These are phyloP conservation scores for Xylariaceae sp. DNA, from an alignment of 2,329 filamentous ascomycete genomes.

Conservation along the genomic window DNA sequence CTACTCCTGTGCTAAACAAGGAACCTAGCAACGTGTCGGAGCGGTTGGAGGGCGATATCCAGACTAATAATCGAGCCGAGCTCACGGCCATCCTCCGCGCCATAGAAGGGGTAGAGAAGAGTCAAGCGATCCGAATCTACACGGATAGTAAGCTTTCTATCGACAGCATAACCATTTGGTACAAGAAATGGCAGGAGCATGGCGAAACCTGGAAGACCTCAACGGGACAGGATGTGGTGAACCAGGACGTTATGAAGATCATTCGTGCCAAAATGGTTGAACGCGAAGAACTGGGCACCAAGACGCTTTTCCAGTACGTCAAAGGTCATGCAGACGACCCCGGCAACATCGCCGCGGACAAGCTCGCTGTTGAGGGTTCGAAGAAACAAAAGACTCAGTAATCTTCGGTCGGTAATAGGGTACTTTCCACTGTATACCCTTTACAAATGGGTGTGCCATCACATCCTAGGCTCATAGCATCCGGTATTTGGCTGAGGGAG, in stretches of 20 bases:
- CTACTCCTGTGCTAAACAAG: constrained; percentile 6
- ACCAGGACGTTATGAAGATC: constrained; percentile 75
- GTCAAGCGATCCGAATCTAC: constrained; percentile 69
- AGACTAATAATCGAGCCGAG: constrained; percentile 97
- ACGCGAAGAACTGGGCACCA: constrained; percentile 54
- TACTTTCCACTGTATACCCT: too few species aligned
- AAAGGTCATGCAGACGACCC: constrained; percentile 73
- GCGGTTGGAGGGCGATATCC: constrained; percentile 64
- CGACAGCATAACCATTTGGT: constrained; percentile 85
- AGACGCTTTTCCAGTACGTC: constrained; percentile 78
- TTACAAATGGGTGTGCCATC: too few species aligned
- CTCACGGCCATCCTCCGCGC: constrained; percentile 82
- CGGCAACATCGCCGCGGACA: constrained; percentile 80
- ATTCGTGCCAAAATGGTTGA: constrained; percentile 69
- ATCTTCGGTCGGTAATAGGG: background rate
- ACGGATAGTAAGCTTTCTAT: constrained; percentile 92
- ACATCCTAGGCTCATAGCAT: too few species aligned
- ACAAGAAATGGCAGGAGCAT: constrained; percentile 67
- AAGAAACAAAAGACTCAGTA: constrained; percentile 11
- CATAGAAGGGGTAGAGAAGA: constrained; percentile 66
- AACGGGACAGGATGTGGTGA: constrained; percentile 72
- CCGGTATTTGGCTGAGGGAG: too few species aligned
- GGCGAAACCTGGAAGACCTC: constrained; percentile 72
- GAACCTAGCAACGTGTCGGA: constrained; percentile 63
- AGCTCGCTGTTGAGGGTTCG: constrained; percentile 67